Percentiles rank a stretch among this genome's conserved stretches.
Evolutionary conservation across 306 rosid genomes (phyloP).

Genomic region (Sesbania bispinosa): DNA sequence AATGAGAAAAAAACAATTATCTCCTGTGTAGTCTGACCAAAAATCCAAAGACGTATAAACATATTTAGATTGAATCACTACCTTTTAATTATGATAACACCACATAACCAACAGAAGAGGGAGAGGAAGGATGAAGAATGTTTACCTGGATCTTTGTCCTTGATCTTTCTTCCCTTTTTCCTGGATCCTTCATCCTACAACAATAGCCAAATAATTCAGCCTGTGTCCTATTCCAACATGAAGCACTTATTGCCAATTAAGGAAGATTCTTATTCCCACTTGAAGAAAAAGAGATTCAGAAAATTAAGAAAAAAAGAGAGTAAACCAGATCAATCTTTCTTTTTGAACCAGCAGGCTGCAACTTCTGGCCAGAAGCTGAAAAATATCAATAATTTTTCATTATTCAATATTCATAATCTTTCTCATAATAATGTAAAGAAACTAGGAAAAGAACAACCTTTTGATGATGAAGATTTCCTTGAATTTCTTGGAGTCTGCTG

Average conservation of each 20-base stretch:
- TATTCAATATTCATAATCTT: slow-evolving; percentile 22
- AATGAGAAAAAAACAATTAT: neutral
- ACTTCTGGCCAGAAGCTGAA: slow-evolving; percentile 64
- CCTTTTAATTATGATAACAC: neutral
- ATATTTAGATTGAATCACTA: neutral
- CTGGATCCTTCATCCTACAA: slow-evolving; percentile 56
- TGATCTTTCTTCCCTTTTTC: slow-evolving; percentile 39
- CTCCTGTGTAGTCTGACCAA: slow-evolving; percentile 1
- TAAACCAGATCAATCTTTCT: slow-evolving; percentile 57
- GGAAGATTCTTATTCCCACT: slow-evolving; percentile 1
- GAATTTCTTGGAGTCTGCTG: slow-evolving; percentile 58
- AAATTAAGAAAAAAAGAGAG: neutral
- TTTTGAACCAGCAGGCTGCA: slow-evolving; percentile 50
- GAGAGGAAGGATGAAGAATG: slow-evolving; percentile 6
- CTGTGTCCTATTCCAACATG: slow-evolving; percentile 11
- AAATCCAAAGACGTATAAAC: neutral
- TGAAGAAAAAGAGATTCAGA: slow-evolving; percentile 9
- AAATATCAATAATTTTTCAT: slow-evolving; percentile 14
- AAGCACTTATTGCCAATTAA: slow-evolving; percentile 21
- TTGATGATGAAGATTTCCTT: slow-evolving; percentile 46
- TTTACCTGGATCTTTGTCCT: slow-evolving; percentile 41
- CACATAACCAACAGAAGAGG: neutral
- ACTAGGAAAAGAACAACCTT: slow-evolving; percentile 46
- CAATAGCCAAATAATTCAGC: slow-evolving; percentile 28
- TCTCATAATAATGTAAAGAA: slow-evolving; percentile 14